Base-by-base conservation (phyloP, 2,329 filamentous ascomycete genomes). In the Aspergillus spinulosporus region DNA sequence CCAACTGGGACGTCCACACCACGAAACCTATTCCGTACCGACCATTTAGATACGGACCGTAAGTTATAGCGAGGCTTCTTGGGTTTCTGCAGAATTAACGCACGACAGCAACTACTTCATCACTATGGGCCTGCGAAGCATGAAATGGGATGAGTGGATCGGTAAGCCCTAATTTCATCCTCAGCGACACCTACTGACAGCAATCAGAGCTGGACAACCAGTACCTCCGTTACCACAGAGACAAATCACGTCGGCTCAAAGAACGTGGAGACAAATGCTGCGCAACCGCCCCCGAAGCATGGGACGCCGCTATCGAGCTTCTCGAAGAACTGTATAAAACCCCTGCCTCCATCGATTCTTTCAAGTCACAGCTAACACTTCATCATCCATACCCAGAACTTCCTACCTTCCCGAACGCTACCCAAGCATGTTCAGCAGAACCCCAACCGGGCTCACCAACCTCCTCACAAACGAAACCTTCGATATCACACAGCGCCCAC, bases 11-110 rank as follows among this genome's bases (percentile, higher is more conserved):
- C 43, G 70, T 92, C 36, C 77, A 82, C 26, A 74, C 76, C n/a
- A 89, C 87, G 1, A 87, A 88, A 58, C 89, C 89, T 0, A 81
- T 91, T 0, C 88, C 88, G 0, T 93, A 93, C 73, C 83, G 89
- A 4, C 88, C 89, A 0, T 93, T 93, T 71, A 84, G 87, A 64
- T 84, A 90, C 69, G 89, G 89, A 0, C 88, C 88, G 69, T 76
- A 68, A 70, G 72, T 73, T 9, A n/a, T 37, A 31, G 29, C 5
- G 7, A 7, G n/a, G 47, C 40, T 34, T 5, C 49, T 59, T 51
- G 2, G 1, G 45, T 9, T n/a, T 29, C 11, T 3, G 15, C 21
- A 26, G 43, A 40, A 36, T 52, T 53, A 49, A 52, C 7, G 8
- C 9, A 8, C 26, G 21, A 32, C 48, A 76, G 73, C 5, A 88